phyloP scores from a whole-genome alignment of 768 basidiomycete genomes.

The Lenzites betulinus region DNA sequence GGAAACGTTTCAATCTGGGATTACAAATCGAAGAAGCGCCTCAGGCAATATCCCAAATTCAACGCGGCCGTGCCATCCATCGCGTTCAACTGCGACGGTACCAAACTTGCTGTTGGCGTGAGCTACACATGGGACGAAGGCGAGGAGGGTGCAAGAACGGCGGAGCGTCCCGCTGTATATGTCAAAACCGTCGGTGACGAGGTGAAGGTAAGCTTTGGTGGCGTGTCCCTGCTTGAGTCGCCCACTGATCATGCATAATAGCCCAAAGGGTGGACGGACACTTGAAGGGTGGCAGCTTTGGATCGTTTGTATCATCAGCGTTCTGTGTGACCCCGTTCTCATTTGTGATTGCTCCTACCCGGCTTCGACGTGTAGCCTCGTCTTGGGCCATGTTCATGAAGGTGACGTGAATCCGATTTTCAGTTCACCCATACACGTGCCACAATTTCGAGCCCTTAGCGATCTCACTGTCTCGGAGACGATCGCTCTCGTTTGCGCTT shows the following conservation, averaged over 20 bases:
- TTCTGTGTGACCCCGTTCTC: background rate
- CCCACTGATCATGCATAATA: background rate
- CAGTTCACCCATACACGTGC: too few species aligned
- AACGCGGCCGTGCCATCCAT: conserved; percentile 72
- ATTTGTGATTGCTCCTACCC: too few species aligned
- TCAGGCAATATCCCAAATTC: conserved; percentile 88
- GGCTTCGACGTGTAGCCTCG: too few species aligned
- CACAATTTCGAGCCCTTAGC: too few species aligned
- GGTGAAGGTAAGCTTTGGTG: conserved; percentile 55
- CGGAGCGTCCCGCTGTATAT: conserved; percentile 60
- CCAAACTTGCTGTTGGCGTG: conserved; percentile 78
- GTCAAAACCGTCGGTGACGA: conserved; percentile 74
- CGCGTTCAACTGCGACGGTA: conserved; percentile 83
- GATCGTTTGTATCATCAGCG: background rate
- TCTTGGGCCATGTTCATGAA: background rate
- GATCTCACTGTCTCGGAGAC: too few species aligned
- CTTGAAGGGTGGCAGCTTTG: conserved; percentile 9
- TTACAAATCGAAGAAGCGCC: conserved; percentile 91
- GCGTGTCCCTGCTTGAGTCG: background rate
- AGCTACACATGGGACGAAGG: conserved; percentile 93
- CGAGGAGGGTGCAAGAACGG: conserved; percentile 66
- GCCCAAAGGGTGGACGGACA: conserved; percentile 34
- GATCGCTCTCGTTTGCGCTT: too few species aligned
- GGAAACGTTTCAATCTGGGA: conserved; percentile 96
- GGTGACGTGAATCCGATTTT: too few species aligned